Base-by-base conservation (phyloP, 2,329 filamentous ascomycete species). In the Ophiosphaerella korrae region DNA sequence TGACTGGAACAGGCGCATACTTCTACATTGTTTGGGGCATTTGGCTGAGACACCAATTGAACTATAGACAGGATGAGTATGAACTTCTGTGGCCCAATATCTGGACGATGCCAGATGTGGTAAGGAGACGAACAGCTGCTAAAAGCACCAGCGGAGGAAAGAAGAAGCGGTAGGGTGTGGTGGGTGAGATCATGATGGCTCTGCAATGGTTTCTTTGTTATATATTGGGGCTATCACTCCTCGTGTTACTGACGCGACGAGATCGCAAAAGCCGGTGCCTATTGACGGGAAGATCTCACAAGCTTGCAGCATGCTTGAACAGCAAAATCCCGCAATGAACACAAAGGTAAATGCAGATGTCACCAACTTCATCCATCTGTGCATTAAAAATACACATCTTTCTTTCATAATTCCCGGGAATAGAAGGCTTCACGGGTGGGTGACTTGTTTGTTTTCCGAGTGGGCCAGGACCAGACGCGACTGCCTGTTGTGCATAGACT, bases 1-100 rank as follows among this genome's bases (percentile, higher is more conserved):
- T 93, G 81, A 94, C 90, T 0, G 90, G 90, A 11, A 78, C 87
- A 32, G 90, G 90, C 70, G 90, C 90, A 13, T 95, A 95, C 72
- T 88, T 88, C 67, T 91, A 93, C 69, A 90, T 95, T 60, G 78
- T 85, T 12, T 95, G 90, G 90, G 88, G 89, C 12, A 85, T 92
- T 23, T 93, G 89, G 87, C 80, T 94, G 14, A 84, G 89, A 35
- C 86, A 88, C 55, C 91, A 89, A 62, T 76, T 94, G 42, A 89
- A 92, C 55, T 84, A 85, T 3, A 81, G 81, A 39, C 88, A 90
- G 64, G 83, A 88, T 36, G 84, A 92, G 66, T 94, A 86, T 66
- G 79, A 82, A 62, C 75, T 94, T 48, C 65, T 82, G 44, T 95
- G 90, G 90, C 83, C 86, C 1, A 83, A 81, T 21, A 58, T 84